Conservation (phyloP, 2,329 filamentous ascomycete genomes). For the Talaromyces sp. region DNA sequence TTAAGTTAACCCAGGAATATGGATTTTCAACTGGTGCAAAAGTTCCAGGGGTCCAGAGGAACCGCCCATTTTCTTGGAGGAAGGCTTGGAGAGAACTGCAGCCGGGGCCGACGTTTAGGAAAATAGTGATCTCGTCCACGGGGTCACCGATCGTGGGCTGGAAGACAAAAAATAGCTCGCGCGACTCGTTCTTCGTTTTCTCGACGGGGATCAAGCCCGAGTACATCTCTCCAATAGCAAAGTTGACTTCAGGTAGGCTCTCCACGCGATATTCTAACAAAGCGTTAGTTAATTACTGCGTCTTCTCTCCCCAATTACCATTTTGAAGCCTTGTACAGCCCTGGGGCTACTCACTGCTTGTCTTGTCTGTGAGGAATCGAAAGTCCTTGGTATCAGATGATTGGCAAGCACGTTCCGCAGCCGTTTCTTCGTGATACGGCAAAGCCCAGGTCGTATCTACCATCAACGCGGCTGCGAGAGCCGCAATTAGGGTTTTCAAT, state of each 20-base stretch:
- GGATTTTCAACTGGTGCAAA: conserved; percentile 58
- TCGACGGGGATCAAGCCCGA: conserved; percentile 50
- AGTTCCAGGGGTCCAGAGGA: conserved; percentile 65
- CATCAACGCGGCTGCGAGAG: neutral
- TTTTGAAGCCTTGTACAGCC: no score
- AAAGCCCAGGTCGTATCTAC: neutral
- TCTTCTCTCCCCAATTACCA: neutral
- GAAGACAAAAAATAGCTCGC: conserved; percentile 44
- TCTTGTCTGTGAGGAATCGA: neutral
- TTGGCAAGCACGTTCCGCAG: neutral
- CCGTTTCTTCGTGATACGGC: neutral
- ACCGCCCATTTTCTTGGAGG: conserved; percentile 70
- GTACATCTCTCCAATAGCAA: conserved; percentile 56
- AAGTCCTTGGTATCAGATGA: neutral
- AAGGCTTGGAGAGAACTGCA: conserved; percentile 60
- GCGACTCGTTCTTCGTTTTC: conserved; percentile 34
- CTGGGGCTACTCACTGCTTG: neutral
- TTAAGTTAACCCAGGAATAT: conserved; percentile 67
- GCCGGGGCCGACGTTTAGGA: conserved; percentile 49
- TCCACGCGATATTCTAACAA: conserved; percentile 56
- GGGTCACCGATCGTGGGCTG: conserved; percentile 39
- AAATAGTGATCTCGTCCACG: conserved; percentile 37
- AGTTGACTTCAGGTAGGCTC: conserved; percentile 61
- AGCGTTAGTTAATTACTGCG: neutral
- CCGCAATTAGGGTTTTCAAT: neutral